These are phyloP conservation scores for Quercus wislizeni DNA, from an alignment of 306 rosid species.

Conservation along the genomic window DNA sequence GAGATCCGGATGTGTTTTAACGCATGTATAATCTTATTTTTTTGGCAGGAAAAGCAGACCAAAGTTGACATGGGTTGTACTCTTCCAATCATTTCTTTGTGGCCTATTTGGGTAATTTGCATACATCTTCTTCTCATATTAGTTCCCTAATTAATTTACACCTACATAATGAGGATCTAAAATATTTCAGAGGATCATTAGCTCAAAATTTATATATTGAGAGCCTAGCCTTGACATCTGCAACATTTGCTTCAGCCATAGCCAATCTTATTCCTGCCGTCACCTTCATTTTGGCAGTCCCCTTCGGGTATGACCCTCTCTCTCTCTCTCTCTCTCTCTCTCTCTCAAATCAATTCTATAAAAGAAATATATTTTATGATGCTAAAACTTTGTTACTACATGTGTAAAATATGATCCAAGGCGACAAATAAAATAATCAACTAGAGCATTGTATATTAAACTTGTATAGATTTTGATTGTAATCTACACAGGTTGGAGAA, in stretches of 20 bases:
- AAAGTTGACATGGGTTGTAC: slow-evolving; percentile 46
- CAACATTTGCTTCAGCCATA: slow-evolving; percentile 65
- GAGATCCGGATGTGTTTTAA: too few species aligned
- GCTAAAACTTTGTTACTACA: too few species aligned
- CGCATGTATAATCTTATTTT: too few species aligned
- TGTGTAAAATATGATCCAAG: too few species aligned
- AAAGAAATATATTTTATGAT: too few species aligned
- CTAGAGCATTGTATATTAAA: too few species aligned
- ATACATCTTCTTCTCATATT: background rate
- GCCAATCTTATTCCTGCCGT: slow-evolving; percentile 57
- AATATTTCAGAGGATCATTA: slow-evolving; percentile 48
- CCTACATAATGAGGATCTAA: background rate
- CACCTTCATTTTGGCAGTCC: slow-evolving; percentile 60
- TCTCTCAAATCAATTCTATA: too few species aligned
- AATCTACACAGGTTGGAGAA: slow-evolving; percentile 41
- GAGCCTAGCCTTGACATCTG: slow-evolving; percentile 55
- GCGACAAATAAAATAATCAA: too few species aligned
- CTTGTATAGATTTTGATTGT: too few species aligned
- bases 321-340: background rate
- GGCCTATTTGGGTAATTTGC: slow-evolving; percentile 73
- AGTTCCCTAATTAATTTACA: background rate
- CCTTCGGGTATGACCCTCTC: slow-evolving; percentile 31
- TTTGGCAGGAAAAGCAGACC: slow-evolving; percentile 63
- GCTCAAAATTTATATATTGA: slow-evolving; percentile 55
- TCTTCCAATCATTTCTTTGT: slow-evolving; percentile 60